Evolutionary conservation across 139 green algal genomes (phyloP).

Genomic region (Tetraselmis chui): DNA sequence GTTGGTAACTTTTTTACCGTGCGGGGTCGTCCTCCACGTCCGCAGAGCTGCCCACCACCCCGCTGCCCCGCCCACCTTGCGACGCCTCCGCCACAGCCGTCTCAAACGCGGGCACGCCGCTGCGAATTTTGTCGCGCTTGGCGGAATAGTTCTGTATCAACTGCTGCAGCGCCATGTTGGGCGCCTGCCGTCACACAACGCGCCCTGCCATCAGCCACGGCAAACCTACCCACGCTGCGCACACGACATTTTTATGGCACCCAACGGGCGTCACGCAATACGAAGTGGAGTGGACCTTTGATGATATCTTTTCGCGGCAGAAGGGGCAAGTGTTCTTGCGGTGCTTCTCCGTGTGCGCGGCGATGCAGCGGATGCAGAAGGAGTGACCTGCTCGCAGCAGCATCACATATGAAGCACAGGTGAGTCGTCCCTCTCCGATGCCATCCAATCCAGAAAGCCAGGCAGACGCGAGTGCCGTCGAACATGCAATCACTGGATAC

Average conservation of each 20-base stretch:
- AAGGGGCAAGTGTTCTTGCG: constrained; percentile 5
- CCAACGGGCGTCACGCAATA: background rate
- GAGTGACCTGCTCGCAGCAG: background rate
- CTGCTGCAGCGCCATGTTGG: constrained; percentile 7
- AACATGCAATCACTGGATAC: no score
- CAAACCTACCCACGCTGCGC: no score
- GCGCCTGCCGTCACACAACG: no score
- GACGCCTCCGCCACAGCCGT: background rate
- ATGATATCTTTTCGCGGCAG: background rate
- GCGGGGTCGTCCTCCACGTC: background rate
- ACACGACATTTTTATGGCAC: no score
- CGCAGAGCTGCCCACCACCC: background rate
- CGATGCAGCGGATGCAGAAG: background rate
- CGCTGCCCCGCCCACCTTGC: background rate
- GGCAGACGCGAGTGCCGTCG: no score
- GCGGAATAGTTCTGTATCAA: background rate
- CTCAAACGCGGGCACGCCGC: background rate
- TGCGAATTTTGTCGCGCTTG: background rate
- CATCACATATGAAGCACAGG: no score
- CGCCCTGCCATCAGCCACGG: no score
- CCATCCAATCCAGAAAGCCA: no score
- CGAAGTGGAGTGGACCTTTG: background rate
- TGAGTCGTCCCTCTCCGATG: no score
- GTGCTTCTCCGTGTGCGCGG: background rate
- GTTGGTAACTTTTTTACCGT: no score